A percentile compares a stretch with the other conserved stretches of the same genome.
Evolutionary conservation across 371 early-diverging fungal species (phyloP).

Genomic region (Smittium culicis): DNA sequence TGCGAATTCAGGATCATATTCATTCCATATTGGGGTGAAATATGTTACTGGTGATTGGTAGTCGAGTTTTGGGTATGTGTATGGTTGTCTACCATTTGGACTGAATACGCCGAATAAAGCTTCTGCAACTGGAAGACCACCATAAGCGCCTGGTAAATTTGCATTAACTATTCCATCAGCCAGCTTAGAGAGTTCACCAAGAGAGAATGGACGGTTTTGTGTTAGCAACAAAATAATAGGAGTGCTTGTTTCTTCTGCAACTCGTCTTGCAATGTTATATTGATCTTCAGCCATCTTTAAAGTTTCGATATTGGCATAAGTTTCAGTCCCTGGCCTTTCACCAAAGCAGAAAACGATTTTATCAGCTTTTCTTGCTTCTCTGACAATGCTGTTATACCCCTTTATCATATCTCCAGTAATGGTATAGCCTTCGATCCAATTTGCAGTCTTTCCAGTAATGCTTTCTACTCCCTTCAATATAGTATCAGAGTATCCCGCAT

Average conservation of each 20-base stretch:
- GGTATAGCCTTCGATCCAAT: constrained; percentile 14
- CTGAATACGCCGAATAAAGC: constrained; percentile 36
- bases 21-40: constrained; percentile 16
- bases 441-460: constrained; percentile 13
- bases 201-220: constrained; percentile 44
- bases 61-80: constrained; percentile 40
- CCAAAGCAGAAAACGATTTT: constrained; percentile 26
- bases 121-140: constrained; percentile 41
- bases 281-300: constrained; percentile 37
- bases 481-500: constrained; percentile 25
- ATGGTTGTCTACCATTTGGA: constrained; percentile 38
- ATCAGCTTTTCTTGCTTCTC: constrained; percentile 18
- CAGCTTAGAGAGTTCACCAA: constrained; percentile 28
- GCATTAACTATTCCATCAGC: constrained; percentile 41
- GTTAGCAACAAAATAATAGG: constrained; percentile 39
- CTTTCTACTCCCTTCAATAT: constrained; percentile 15
- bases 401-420: constrained; percentile 19
- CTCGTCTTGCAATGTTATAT: constrained; percentile 26
- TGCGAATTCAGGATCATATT: constrained; percentile 37
- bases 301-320: constrained; percentile 38
- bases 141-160: constrained; percentile 48
- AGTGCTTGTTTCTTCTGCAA: constrained; percentile 22
- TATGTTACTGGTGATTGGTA: constrained; percentile 24
- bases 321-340: constrained; percentile 21
- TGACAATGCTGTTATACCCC: constrained; percentile 26